Base-by-base conservation (phyloP, 2,329 filamentous ascomycete species). In the Exserohilum rostratum region DNA sequence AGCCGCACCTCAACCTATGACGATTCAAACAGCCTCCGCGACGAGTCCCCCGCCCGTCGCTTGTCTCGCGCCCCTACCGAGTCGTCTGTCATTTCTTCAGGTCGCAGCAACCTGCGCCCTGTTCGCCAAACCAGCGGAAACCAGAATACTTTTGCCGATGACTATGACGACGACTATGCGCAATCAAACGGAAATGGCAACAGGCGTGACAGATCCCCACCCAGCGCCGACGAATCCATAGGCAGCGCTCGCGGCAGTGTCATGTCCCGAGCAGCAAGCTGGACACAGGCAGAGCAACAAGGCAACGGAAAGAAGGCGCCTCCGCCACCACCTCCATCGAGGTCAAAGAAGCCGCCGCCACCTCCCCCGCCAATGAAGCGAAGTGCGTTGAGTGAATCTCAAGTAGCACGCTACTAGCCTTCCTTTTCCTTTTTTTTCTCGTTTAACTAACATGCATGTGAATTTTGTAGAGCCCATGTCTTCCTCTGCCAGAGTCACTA, bases 301-400 rank as follows among this genome's bases (percentile, higher is more conserved):
- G 55, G 54, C 7, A 63, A 58, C 42, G 73, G 67, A 50, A 83
- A 82, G 71, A 86, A 84, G 72, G 81, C 80, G 39, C 70, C 72
- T 35, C 72, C 72, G 17, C 83, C 85, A 42, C 86, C 87, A 17
- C 86, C 87, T 25, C 87, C 86, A 20, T 83, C 82, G 18, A 77
- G 86, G 67, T 76, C 83, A 31, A 89, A 88, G 79, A 89, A 89
- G 73, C 85, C 86, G 11, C 82, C 84, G 18, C 85, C 86, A 55
- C 85, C 85, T 33, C 86, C 85, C 18, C 85, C 84, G 10, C 86
- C 87, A 18, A 82, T 86, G 76, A 88, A 88, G 79, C 77, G 85
- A 61, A 81, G 77, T 71, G 78, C 77, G 57, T 69, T 81, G 66
- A 81, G 78, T 64, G 66, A 70, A 52, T 70, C 69, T 46, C 70